phyloP scores from a whole-genome alignment of 148 eudicot genomes.

The Rhododendron williamsianum region DNA sequence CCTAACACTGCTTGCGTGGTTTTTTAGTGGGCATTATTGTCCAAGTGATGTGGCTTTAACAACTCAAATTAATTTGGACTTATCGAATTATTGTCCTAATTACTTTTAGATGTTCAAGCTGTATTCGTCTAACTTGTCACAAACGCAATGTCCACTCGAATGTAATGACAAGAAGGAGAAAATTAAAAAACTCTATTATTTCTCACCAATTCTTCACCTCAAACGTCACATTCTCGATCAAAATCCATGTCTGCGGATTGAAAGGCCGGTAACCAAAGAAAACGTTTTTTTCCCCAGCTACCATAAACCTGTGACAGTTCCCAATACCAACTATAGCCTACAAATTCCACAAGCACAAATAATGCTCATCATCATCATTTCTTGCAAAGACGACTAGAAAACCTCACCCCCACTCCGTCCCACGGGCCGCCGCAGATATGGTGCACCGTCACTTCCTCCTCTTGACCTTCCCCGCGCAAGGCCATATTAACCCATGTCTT shows the following conservation, averaged over 20 bases:
- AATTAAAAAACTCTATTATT: background rate
- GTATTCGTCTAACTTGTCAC: background rate
- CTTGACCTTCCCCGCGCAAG: slow-evolving; percentile 30
- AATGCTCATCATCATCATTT: background rate
- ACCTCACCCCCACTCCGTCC: background rate
- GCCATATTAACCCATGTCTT: slow-evolving; percentile 56
- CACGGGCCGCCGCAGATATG: background rate
- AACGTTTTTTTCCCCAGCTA: background rate
- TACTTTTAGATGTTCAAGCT: background rate
- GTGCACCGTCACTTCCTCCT: slow-evolving; percentile 33
- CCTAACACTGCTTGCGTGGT: too few relatives aligned
- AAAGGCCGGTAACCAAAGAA: too few relatives aligned
- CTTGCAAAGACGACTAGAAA: background rate
- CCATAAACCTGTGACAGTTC: background rate
- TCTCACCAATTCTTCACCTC: background rate
- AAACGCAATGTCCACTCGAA: background rate
- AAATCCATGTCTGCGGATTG: too few relatives aligned
- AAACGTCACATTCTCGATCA: background rate
- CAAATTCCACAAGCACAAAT: background rate
- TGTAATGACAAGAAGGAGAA: background rate
- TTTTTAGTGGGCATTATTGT: too few relatives aligned
- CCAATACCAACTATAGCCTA: background rate
- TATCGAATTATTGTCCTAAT: too few relatives aligned
- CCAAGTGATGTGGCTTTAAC: too few relatives aligned
- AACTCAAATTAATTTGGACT: too few relatives aligned